Percentiles rank a stretch among this genome's conserved stretches.
Conservation (phyloP, 139 green algal genomes). For the Spirogloea muscicola region DNA sequence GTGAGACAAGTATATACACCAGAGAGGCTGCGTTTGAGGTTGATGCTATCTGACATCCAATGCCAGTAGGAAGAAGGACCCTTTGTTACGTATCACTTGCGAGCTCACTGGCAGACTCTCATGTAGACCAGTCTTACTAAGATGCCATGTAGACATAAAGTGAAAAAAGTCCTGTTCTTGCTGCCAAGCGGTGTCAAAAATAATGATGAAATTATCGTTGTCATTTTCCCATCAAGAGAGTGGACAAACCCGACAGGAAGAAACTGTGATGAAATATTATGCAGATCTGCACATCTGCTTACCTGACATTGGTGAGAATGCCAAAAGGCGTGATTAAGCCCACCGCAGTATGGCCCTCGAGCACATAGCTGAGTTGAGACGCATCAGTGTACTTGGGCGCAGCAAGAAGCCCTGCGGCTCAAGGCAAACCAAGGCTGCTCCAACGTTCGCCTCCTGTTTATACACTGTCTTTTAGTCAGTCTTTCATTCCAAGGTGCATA, state of each 20-base stretch:
- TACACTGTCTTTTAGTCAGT: no score
- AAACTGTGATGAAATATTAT: not conserved
- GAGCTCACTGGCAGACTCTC: no score
- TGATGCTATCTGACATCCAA: no score
- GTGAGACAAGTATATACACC: not conserved
- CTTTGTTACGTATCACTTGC: no score
- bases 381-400: conserved; percentile 13
- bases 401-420: conserved; percentile 8
- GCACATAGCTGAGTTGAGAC: conserved; percentile 15
- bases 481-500: no score
- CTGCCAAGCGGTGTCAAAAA: no score
- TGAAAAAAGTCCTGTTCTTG: no score
- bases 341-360: conserved; percentile 9
- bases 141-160: no score
- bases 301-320: conserved; percentile 31
- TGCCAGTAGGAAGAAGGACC: no score
- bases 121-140: no score
- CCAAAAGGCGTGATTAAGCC: conserved; percentile 35
- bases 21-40: no score
- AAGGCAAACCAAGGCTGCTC: conserved; percentile 3
- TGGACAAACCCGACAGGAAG: no score
- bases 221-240: not conserved
- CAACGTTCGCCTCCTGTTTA: conserved; percentile 13
- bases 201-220: not conserved
- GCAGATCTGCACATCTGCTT: not conserved